Evolutionary conservation across 352 stramenopile genomes (phyloP), one percentile per base, ranked within the genome.

Genomic region (Phytophthora pisi): DNA sequence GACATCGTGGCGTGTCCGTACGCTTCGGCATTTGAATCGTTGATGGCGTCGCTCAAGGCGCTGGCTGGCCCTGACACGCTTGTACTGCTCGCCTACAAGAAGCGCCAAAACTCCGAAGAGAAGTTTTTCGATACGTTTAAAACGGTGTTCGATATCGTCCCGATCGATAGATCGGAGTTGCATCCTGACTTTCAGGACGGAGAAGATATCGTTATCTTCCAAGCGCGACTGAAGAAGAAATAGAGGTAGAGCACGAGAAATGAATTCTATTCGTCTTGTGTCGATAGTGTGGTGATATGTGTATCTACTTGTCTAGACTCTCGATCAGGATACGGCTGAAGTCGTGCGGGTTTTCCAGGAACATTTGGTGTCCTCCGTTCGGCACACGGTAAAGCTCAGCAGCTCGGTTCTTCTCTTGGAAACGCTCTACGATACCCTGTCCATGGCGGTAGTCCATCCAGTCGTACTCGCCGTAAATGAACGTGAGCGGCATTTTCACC

Each of bases 1-100:
- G 88, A 96, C 57, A 94, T 96, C 62, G 81, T 93, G 57, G 88
- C 88, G 9, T 96, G 88, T 64, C 88, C 88, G 45, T 96, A 96
- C 64, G 86, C 72, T 10, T 77, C 59, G 11, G 83, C 83, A 1
- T 94, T 94, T 61, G 74, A 89, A 13, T 75, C 72, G 24, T 66
- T 96, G 6, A 72, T 94, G 8, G 38, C 55, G 49, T 88, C 84
- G 15, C 78, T 96, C 15, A 31, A 61, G 18, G 57, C 78, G 60
- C 61, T 95, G 16, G 72, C 74, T 30, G 60, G 66, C 3, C 43
- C 66, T 3, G 28, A 77, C 1, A 92, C 85, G 16, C 51, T 87
- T 40, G 61, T 92, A 11, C 24, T 95, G 16, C 77, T 95, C 45
- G 84, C 85, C 6, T 95, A 93, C 78, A 95, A 95, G 71, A 79